Base-by-base conservation (phyloP, 2,329 filamentous ascomycete species). In the Penicillium sp. region DNA sequence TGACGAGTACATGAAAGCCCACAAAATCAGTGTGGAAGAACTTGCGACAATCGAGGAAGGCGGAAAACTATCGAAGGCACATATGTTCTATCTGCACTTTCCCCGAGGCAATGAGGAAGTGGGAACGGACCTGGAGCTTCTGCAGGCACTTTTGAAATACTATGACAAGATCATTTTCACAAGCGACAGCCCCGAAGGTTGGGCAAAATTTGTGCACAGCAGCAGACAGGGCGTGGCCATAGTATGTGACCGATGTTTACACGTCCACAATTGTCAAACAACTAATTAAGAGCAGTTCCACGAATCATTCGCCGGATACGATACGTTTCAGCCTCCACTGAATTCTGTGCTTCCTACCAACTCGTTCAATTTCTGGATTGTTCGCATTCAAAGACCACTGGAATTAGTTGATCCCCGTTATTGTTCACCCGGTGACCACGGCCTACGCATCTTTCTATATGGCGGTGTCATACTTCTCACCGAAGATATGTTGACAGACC, bases 391-490 rank as follows among this genome's bases (percentile, higher is more conserved):
- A 3, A 51, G 45, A 6, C 62, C 61, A 7, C 57, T 69, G 5
- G 46, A 64, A 39, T 49, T 57, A 22, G 43, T 58, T 32, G 56
- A 62, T 39, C 37, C 50, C 15, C 46, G 51, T 22, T 49, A 31
- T 24, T 35, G n/a, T 28, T 32, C 24, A 2, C 17, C 42, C 13
- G 17, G 24, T 3, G 49, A 54, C 3, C 55, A 69, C 41, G 59
- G 67, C 24, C 60, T 69, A 50, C 64, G 66, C 13, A 53, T 74
- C 5, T 72, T 74, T 28, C 65, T 66, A 6, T 53, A 63, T 40
- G 70, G 70, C 7, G 58, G 55, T 8, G 65, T 66, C 1, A 62
- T 72, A 24, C 60, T 74, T 6, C 52, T 74, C 15, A 72, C 72
- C 1, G 70, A 73, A 51, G 70, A 71, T 39, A 58, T 69, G 12